Conservation (phyloP, 306 rosid genomes). For the Casuarina glauca region DNA sequence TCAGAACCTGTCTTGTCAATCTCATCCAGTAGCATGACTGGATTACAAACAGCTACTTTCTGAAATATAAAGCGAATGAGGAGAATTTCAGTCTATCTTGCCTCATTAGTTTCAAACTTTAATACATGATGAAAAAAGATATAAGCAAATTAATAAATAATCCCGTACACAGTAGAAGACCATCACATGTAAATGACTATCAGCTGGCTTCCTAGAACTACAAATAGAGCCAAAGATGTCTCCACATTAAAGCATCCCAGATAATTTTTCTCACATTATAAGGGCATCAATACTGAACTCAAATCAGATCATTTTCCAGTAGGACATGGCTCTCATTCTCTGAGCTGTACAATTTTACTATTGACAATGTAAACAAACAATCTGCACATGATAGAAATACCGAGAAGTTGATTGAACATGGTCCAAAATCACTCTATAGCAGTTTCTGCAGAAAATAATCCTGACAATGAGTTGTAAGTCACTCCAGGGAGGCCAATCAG, state of each 20-base stretch:
- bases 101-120: not conserved
- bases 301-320: not conserved
- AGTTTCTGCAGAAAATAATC: not conserved
- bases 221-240: not conserved
- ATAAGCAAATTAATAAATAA: slow-evolving; percentile 1
- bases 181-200: not conserved
- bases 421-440: not conserved
- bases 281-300: not conserved
- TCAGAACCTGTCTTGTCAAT: slow-evolving; percentile 96
- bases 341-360: not conserved
- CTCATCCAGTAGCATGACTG: slow-evolving; percentile 94
- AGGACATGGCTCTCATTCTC: not conserved
- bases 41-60: slow-evolving; percentile 86
- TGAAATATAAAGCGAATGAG: slow-evolving; percentile 33
- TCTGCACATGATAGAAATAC: not conserved
- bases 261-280: not conserved
- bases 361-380: not conserved
- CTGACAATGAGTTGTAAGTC: not conserved
- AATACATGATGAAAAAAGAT: not conserved
- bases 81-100: slow-evolving; percentile 18
- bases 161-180: not conserved
- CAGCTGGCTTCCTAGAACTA: not conserved
- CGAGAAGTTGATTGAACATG: not conserved
- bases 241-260: not conserved
- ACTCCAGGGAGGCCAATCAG: not conserved